Evolutionary conservation across 768 basidiomycete genomes (phyloP), one percentile per base, ranked within the genome.

Genomic region (Boletus coccyginus): DNA sequence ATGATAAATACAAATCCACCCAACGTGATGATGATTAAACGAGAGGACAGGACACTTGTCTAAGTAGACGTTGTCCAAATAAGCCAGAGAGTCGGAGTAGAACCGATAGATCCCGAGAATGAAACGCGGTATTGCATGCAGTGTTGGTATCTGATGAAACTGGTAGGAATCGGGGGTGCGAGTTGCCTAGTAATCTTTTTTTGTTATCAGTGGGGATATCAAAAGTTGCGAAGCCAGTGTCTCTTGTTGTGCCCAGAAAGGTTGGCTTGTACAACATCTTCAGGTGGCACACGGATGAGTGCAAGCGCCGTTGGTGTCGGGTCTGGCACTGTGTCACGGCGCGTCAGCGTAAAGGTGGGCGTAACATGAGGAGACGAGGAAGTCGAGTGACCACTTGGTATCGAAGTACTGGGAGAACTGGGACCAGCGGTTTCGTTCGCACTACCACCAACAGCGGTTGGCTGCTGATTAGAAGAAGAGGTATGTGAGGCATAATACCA

Each of bases 401-500:
- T 47, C 21, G 67, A 19, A 36, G 69, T 40, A 4, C 59, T 53
- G 5, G 66, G 44, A 2, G 65, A 61, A 4, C 59, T 53, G 5
- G 66, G 43, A 2, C 65, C 62, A 14, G 65, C 61, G 6, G 72
- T 71, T 63, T 85, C 77, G 38, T 77, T 68, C 12, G 79, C 84
- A 50, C 78, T 80, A 14, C 89, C 89, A 31, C 90, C 89, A 52
- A 92, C 68, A 10, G 81, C 81, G 5, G 71, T 82, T 5, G 90
- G 90, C 13, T 71, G 74, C 43, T 78, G 74, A 65, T 85, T 77
- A 44, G 73, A 62, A 8, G 81, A 68, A 27, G 70, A 67, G 43
- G 80, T 80, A 60, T 85, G 82, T 11, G 84, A 76, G 29, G 83
- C 55, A 58, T 81, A 87, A 70, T 81, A 80, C 35, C 83, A 88